Conservation (phyloP, 2,329 filamentous ascomycete species). For the Talaromyces piceae region DNA sequence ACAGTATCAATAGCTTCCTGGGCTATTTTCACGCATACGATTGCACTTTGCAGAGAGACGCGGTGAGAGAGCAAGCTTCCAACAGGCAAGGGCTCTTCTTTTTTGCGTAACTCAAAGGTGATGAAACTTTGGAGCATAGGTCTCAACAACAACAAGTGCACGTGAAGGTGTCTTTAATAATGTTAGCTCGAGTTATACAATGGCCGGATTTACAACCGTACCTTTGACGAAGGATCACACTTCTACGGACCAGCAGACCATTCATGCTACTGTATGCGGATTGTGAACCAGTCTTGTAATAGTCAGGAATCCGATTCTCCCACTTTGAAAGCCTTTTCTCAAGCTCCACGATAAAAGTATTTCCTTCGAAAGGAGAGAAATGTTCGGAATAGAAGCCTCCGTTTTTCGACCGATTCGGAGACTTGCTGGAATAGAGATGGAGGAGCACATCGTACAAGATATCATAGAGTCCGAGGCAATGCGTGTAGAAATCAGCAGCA, state of each 20-base stretch:
- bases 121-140: constrained; percentile 1
- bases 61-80: constrained; percentile 3
- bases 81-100: neutral
- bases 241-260: neutral
- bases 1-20: constrained; percentile 5
- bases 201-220: neutral
- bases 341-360: neutral
- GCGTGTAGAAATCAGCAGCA: neutral
- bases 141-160: neutral
- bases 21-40: constrained; percentile 4
- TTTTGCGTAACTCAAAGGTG: neutral
- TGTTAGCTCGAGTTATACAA: neutral
- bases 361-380: neutral
- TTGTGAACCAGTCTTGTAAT: neutral
- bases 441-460: neutral
- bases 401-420: neutral
- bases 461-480: neutral
- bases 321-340: constrained; percentile 1
- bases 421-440: neutral
- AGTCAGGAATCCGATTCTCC: neutral
- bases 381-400: neutral
- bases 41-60: constrained; percentile 3
- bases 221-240: constrained; percentile 7
- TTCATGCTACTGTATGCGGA: neutral
- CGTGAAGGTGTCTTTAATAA: neutral